Evolutionary conservation across 75 land plant genomes (phyloP), one percentile per base, ranked within the genome.

Genomic region (Sequoia sempervirens): DNA sequence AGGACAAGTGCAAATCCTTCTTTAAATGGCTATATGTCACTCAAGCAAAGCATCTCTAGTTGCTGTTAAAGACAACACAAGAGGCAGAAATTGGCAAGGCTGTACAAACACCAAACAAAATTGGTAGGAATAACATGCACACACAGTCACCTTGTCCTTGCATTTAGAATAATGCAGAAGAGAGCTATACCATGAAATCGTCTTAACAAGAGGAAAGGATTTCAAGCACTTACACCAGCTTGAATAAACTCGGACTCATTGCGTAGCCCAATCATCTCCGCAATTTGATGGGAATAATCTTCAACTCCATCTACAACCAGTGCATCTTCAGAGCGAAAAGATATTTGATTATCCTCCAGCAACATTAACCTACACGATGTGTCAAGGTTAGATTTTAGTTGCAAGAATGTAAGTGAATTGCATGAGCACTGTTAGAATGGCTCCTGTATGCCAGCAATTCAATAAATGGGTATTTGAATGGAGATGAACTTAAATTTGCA

Each of bases 281-380:
- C 97, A 82, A 95, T 92, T 81, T 93, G 97, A 85, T 93, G 95
- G 5, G 97, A 89, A 84, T 96, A 96, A 73, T 93, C 94, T 87
- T 94, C 98, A 37, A 94, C 94, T 23, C 91, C 92, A 87, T 93
- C 96, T 89, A 91, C 90, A 84, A 91, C 90, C 26, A 83, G 83
- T 43, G 94, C 89, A 40, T 86, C 97, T 36, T 92, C 93, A 32
- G 93, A 92, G 15, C 88, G 96, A 85, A 96, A 96, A 0, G 95
- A 93, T 43, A 96, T 89, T 75, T 93, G 93, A 18, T 93, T 92
- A 82, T 94, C 95, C 70, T 95, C 96, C 72, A 94, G 82, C 66
- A 93, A 89, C 96, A 94, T 92, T 92, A 93, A 88, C 89, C 96
- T 95, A 76, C 37, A 85, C n/a, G 6, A 66, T 30, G 58, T 30